Percentiles rank a stretch among this genome's conserved stretches.
phyloP scores from a whole-genome alignment of 768 basidiomycete genomes.

The Suillus weaverae region DNA sequence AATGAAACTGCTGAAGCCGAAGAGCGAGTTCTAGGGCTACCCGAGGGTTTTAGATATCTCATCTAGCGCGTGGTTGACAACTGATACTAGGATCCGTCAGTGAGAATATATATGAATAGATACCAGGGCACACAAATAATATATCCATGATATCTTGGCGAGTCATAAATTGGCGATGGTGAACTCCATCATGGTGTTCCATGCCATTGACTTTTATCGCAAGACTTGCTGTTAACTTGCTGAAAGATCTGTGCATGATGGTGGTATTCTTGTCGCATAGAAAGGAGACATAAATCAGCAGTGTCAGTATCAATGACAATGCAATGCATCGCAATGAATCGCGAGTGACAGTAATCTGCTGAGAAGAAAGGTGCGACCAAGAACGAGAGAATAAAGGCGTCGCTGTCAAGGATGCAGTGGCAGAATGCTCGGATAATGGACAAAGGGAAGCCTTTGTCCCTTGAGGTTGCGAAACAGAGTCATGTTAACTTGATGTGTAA shows the following conservation, averaged over 20 bases:
- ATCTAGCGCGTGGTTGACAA: conserved; percentile 28
- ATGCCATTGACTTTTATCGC: no score
- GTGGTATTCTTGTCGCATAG: no score
- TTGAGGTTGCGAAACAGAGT: not conserved
- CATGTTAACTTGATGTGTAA: not conserved
- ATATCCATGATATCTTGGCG: not conserved
- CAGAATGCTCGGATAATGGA: not conserved
- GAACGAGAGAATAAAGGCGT: no score
- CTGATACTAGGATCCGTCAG: not conserved
- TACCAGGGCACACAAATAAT: not conserved
- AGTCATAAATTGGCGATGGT: not conserved
- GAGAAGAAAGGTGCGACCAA: no score
- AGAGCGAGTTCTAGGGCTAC: conserved; percentile 36
- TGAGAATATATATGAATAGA: not conserved
- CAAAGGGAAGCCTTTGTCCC: not conserved
- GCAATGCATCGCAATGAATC: no score
- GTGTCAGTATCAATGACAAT: no score
- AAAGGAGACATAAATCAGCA: no score
- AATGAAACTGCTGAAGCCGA: conserved; percentile 40
- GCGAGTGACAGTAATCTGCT: no score
- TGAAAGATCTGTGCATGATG: no score
- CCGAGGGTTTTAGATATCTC: conserved; percentile 45
- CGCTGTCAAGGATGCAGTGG: no score
- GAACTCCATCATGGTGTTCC: no score
- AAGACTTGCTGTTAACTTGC: no score